Base-by-base conservation (phyloP, 768 basidiomycete genomes). In the Tulasnella sp. region DNA sequence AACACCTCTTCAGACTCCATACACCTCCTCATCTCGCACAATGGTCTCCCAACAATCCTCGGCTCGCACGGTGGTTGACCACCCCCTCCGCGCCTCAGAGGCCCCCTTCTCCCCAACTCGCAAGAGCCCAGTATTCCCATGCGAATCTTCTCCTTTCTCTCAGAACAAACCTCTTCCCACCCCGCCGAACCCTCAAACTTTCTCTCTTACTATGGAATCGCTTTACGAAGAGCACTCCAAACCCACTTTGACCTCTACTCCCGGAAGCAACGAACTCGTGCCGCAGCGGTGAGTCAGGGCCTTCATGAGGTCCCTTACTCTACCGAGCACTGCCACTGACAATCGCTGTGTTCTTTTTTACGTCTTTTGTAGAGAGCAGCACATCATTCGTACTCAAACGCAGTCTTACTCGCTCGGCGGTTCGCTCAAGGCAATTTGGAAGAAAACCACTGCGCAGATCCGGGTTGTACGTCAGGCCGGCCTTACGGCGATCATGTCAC, bases 391-490 rank as follows among this genome's bases (percentile, higher is more conserved):
- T 40, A 77, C 76, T 62, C 76, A 77, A 52, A 14, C 56, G 16
- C 76, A 77, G 76, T 62, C 56, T 27, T 58, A 56, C 52, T 58
- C 76, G 14, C n/a, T 77, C 56, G 48, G 48, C 56, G 76, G 76
- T 38, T 46, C 48, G 38, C 76, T 77, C 18, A 77, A 77, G 42
- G 76, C 76, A 52, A 71, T 77, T 27, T 77, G 76, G 76, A 77
- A 77, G 42, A 77, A 77, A 31, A 56, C 76, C 24, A 77, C 76
- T 19, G 76, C 76, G 27, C 76, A 77, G 46, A 56, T 77, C 76
- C 76, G 76, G 24, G 46, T 56, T 34, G 76, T 77, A 46, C 48
- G 58, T 36, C 76, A 56, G 24, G 58, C 48, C 39, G 76, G 76
- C 46, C 52, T 77, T 3, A 3, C 58, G 27, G 76, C 76, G 34